These are phyloP conservation scores for Aspergillus felis DNA, from an alignment of 2,329 filamentous ascomycete species.

Conservation along the genomic window DNA sequence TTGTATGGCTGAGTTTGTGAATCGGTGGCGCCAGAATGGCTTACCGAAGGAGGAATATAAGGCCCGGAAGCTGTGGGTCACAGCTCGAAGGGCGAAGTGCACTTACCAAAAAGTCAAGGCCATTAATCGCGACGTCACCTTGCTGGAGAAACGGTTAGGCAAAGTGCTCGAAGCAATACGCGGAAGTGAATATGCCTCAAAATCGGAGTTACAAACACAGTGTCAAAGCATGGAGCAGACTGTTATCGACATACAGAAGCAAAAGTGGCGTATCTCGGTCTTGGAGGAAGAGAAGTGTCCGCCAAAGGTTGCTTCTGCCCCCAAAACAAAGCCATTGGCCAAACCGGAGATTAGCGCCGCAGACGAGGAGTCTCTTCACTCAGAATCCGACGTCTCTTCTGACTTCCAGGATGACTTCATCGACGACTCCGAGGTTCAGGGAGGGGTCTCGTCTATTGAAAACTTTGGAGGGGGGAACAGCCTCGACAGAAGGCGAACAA, in stretches of 20 bases:
- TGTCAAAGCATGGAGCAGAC: constrained; percentile 61
- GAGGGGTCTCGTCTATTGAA: not conserved
- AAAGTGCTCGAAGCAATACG: constrained; percentile 54
- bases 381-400: constrained; percentile 18
- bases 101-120: constrained; percentile 42
- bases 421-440: constrained; percentile 17
- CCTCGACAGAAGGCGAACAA: not conserved
- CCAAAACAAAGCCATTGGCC: constrained; percentile 7
- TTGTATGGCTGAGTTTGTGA: constrained; percentile 49
- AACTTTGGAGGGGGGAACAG: not conserved
- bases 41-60: constrained; percentile 53
- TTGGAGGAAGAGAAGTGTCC: constrained; percentile 34
- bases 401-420: constrained; percentile 28
- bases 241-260: constrained; percentile 54
- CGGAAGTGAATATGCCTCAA: constrained; percentile 49
- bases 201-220: constrained; percentile 51
- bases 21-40: constrained; percentile 57
- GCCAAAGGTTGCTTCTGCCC: constrained; percentile 18
- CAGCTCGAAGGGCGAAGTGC: constrained; percentile 45
- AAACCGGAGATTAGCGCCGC: constrained; percentile 1
- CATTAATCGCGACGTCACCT: constrained; percentile 42
- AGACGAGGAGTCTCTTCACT: constrained; percentile 35
- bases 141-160: constrained; percentile 51
- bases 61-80: constrained; percentile 60
- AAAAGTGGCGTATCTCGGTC: constrained; percentile 44